Percentiles rank a stretch among this genome's conserved stretches.
phyloP scores from a whole-genome alignment of 2,329 filamentous ascomycete species.

The Exophiala sp. region DNA sequence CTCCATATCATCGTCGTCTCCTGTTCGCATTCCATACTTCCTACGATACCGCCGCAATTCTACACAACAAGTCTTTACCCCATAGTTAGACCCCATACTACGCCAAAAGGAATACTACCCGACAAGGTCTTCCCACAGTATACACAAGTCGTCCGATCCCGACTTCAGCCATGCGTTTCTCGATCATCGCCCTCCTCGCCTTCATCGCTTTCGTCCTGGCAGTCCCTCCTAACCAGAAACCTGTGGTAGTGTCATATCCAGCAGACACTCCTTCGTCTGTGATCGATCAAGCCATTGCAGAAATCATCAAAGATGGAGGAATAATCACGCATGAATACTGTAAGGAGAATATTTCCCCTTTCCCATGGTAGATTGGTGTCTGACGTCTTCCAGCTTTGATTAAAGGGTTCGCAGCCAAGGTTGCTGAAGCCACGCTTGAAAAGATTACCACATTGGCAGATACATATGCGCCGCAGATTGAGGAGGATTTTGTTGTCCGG shows the following conservation, averaged over 20 bases:
- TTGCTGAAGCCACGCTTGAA: slow-evolving; percentile 66
- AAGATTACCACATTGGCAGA: slow-evolving; percentile 62
- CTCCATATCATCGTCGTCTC: too few relatives aligned
- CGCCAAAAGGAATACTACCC: too few relatives aligned
- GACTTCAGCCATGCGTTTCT: slow-evolving; percentile 58
- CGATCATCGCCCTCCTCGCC: slow-evolving; percentile 56
- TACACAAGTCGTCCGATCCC: not conserved
- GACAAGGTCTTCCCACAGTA: not conserved
- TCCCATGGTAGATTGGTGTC: not conserved
- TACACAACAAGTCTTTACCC: too few relatives aligned
- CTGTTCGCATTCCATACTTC: too few relatives aligned
- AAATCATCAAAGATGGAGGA: slow-evolving; percentile 67
- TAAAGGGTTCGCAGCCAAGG: slow-evolving; percentile 75
- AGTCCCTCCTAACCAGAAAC: slow-evolving; percentile 53
- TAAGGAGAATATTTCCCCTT: slow-evolving; percentile 42
- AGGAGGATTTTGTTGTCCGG: slow-evolving; percentile 70
- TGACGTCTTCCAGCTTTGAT: slow-evolving; percentile 35
- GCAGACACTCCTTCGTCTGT: slow-evolving; percentile 64
- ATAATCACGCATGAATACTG: slow-evolving; percentile 77
- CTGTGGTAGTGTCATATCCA: slow-evolving; percentile 75
- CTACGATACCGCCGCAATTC: too few relatives aligned
- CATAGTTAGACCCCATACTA: too few relatives aligned
- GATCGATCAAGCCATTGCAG: slow-evolving; percentile 67
- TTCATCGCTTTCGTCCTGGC: slow-evolving; percentile 55
- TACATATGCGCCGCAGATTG: slow-evolving; percentile 63